These are phyloP conservation scores for Leishmania guyanensis DNA, from an alignment of 208 protist genomes.

Conservation along the genomic window DNA sequence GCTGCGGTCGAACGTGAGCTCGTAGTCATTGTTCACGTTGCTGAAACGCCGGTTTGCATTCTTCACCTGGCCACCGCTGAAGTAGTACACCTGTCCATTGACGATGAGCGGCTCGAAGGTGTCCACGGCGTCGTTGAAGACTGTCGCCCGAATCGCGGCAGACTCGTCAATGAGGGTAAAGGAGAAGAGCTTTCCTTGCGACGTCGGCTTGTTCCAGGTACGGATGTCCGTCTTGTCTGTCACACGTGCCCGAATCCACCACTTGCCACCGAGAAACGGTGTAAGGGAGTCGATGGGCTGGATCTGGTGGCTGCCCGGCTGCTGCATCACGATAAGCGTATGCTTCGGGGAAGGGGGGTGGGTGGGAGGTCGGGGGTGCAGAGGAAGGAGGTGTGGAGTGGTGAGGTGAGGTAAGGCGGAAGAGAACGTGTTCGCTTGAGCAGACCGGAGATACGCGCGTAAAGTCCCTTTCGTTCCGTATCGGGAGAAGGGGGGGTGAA, in stretches of 20 bases:
- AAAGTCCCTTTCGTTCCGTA: not conserved
- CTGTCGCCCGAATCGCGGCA: constrained; percentile 87
- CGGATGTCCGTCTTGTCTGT: constrained; percentile 91
- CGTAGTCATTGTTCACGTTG: constrained; percentile 94
- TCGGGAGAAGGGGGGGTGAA: not conserved
- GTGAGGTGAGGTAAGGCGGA: not conserved
- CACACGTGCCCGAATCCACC: constrained; percentile 91
- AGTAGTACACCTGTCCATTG: constrained; percentile 91
- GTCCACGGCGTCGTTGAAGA: constrained; percentile 93
- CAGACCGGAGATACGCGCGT: not conserved
- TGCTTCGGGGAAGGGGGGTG: not conserved
- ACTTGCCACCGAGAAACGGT: constrained; percentile 85
- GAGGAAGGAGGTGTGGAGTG: not conserved
- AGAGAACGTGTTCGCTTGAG: not conserved
- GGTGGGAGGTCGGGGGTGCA: not conserved
- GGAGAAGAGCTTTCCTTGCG: constrained; percentile 92
- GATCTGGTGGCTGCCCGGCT: constrained; percentile 77
- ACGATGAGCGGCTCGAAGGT: constrained; percentile 85
- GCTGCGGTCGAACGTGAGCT: constrained; percentile 86
- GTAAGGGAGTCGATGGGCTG: constrained; percentile 93
- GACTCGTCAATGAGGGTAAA: constrained; percentile 93
- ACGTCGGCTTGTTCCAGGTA: constrained; percentile 92
- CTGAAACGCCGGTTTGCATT: constrained; percentile 91
- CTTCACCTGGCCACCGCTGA: constrained; percentile 92
- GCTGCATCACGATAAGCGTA: constrained; percentile 33